Conservation (phyloP, 805 yeast species). For the Saccharomycopsis synnaedendra region DNA sequence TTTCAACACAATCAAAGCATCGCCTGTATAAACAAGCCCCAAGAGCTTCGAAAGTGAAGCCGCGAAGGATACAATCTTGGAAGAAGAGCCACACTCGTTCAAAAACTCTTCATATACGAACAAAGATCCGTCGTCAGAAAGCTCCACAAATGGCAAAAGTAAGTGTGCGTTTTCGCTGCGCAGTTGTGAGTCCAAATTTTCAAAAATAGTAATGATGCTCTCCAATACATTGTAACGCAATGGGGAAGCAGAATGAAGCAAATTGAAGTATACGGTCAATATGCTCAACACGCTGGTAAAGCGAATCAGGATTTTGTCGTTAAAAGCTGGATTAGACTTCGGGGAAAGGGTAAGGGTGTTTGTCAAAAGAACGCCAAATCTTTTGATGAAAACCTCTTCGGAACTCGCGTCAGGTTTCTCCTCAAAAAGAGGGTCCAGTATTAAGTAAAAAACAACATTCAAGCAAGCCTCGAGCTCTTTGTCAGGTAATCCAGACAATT, state of each 20-base stretch:
- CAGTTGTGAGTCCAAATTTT: conserved; percentile 11
- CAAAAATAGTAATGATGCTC: conserved; percentile 9
- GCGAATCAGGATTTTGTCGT: conserved; percentile 9
- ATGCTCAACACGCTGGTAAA: conserved; percentile 14
- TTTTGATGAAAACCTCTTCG: conserved; percentile 4
- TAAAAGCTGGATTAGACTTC: conserved; percentile 7
- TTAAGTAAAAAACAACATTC: conserved; percentile 15
- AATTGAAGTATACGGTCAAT: conserved; percentile 15
- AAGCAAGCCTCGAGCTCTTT: conserved; percentile 12
- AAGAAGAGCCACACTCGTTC: not conserved
- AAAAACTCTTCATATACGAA: not conserved
- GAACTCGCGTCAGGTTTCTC: not conserved
- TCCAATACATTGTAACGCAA: conserved; percentile 11
- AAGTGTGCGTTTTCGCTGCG: conserved; percentile 10
- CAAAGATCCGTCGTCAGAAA: not conserved
- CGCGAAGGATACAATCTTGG: too few species aligned
- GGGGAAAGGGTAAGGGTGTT: conserved; percentile 10
- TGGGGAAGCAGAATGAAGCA: conserved; percentile 4
- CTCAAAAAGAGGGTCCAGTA: conserved; percentile 9
- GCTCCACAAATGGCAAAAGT: conserved; percentile 5
- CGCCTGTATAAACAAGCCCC: not conserved
- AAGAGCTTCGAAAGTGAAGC: conserved; percentile 4
- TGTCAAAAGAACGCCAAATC: conserved; percentile 5
- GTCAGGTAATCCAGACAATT: conserved; percentile 8
- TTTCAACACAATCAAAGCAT: conserved; percentile 10